Conservation (phyloP, 2,329 filamentous ascomycete species). For the Aspergillus sp. region DNA sequence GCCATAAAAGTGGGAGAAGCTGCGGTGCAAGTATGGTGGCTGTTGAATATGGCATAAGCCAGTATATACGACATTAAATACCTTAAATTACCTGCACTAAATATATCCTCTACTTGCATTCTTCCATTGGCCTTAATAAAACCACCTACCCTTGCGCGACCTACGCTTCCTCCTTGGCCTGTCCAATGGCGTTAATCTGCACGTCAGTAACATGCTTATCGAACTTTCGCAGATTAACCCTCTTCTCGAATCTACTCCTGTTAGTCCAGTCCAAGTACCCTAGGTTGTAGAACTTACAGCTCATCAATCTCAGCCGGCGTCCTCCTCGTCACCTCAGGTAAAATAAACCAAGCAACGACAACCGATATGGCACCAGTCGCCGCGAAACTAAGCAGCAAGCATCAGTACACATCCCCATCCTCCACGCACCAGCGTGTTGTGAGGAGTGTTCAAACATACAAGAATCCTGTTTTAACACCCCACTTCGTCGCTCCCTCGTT, state of each 20-base stretch:
- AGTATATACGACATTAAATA: no score
- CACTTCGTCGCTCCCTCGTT: slow-evolving; percentile 38
- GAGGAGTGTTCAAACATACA: slow-evolving; percentile 33
- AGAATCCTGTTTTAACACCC: slow-evolving; percentile 49
- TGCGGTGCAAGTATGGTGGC: slow-evolving; percentile 23
- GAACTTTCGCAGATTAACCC: slow-evolving; percentile 37
- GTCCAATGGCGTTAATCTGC: slow-evolving; percentile 18
- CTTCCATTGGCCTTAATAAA: no score
- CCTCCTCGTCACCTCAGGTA: slow-evolving; percentile 55
- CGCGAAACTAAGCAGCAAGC: slow-evolving; percentile 30
- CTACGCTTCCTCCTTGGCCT: background rate
- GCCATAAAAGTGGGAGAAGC: no score
- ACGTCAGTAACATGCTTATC: slow-evolving; percentile 38
- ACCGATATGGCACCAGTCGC: slow-evolving; percentile 30
- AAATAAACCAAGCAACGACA: slow-evolving; percentile 45
- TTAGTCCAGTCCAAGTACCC: background rate
- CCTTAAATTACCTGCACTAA: no score
- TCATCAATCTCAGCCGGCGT: slow-evolving; percentile 52
- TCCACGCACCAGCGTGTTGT: background rate
- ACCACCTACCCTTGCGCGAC: background rate
- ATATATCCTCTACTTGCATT: background rate
- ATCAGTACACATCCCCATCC: background rate
- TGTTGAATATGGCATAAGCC: slow-evolving; percentile 3
- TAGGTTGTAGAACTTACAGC: slow-evolving; percentile 21
- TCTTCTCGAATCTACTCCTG: slow-evolving; percentile 34